Base-by-base conservation (phyloP, 1,284 basidiomycete species). In the Exsudoporus floridanus region DNA sequence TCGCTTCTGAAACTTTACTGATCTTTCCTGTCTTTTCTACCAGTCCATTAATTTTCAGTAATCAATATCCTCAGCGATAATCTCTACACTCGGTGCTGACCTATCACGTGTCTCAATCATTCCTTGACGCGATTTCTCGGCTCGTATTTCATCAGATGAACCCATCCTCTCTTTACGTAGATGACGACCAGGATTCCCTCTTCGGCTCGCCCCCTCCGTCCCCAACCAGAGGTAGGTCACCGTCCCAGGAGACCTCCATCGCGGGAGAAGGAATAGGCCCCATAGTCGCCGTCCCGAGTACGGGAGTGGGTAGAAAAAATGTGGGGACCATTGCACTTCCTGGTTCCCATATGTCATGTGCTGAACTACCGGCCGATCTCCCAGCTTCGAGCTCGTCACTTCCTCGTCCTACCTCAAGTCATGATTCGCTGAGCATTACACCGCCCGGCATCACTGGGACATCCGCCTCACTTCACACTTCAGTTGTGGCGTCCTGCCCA, bases 261-360 rank as follows among this genome's bases (percentile, higher is more conserved):
- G 34, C 34, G 48, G 45, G 45, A 43, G 44, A 43, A 46, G 40
- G 47, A 39, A 35, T 34, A 25, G 31, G 42, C 42, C 49, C 48
- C 34, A 31, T 33, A 27, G 30, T 40, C 33, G 46, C 55, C 44
- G 43, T 53, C 60, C 60, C 67, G 50, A 60, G 60, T 53, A 56
- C 45, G 56, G 69, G 63, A 54, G 60, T 55, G 65, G 72, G 73
- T 65, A 74, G 72, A 77, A 75, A 89, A 88, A 90, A 91, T 81
- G 88, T 91, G 88, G 88, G 88, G 88, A 86, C 88, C 87, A 90
- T 90, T 90, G 88, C 88, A 90, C 88, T 89, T 88, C 86, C 87
- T 89, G 88, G 88, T 83, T 88, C 86, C 87, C 88, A 88, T 77
- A 69, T 69, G 67, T 77, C 77, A 73, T 76, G 76, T 86, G 86